phyloP scores from a whole-genome alignment of 768 basidiomycete species.

The Tulasnella calospora region DNA sequence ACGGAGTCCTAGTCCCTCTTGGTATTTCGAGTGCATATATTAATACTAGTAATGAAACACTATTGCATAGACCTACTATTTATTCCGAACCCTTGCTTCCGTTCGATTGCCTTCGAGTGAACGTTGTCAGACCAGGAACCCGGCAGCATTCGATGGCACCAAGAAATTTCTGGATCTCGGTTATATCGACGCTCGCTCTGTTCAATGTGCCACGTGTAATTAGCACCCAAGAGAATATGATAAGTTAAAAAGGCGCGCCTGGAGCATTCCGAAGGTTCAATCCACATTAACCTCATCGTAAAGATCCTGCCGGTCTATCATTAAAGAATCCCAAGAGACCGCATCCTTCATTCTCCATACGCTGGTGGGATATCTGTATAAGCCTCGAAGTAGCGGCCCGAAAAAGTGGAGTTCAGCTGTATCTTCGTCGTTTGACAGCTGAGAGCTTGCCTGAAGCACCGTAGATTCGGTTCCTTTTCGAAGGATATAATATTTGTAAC shows the following conservation, averaged over 20 bases:
- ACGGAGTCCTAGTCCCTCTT: not conserved
- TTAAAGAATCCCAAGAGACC: not conserved
- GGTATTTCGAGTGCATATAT: not conserved
- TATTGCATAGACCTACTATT: no score
- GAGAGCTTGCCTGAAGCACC: no score
- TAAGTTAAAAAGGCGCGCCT: not conserved
- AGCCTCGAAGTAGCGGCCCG: not conserved
- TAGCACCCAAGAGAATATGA: not conserved
- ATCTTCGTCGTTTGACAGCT: not conserved
- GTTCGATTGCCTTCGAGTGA: no score
- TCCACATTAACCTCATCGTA: not conserved
- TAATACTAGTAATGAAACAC: no score
- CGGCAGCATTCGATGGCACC: not conserved
- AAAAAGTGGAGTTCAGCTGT: not conserved
- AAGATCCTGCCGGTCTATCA: not conserved
- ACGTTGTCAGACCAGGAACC: no score
- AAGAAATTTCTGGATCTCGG: not conserved
- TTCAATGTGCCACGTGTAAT: not conserved
- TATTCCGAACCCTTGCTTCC: no score
- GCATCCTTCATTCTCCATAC: not conserved
- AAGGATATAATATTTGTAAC: no score
- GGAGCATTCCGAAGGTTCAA: not conserved
- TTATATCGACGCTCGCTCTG: not conserved
- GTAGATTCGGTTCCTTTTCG: no score
- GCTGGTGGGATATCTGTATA: not conserved